Evolutionary conservation across 1,284 basidiomycete genomes (phyloP), one percentile per base, ranked within the genome.

Genomic region (Heterobasidion annosum): DNA sequence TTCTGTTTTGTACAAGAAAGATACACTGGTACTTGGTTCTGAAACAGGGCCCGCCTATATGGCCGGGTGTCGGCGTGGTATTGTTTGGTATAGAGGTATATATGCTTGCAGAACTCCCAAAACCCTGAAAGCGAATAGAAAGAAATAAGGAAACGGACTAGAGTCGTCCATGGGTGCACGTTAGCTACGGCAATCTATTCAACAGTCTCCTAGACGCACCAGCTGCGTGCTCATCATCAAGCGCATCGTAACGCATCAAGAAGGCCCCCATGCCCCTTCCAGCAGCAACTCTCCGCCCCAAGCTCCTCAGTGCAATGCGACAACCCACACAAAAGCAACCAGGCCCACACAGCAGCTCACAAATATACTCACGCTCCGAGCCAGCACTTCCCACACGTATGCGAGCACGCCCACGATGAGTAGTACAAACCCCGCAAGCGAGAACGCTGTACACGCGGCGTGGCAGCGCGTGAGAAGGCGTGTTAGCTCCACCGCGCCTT

Each of bases 301-400:
- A 3, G 40, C 16, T 12, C 16, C 15, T 59, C 54, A 62, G 18
- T 16, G 43, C 43, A 63, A 40, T 37, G 62, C 62, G 6, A 51
- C 58, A 43, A 64, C 56, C 7, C 66, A 57, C 8, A 65, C 64
- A 34, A 63, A 44, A 37, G 63, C 49, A 54, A 65, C 68, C 18
- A 59, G 54, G 7, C 58, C 66, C 51, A 72, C 59, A 52, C 65
- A 69, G 8, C 58, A 60, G 34, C 66, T 68, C 19, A 64, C 64
- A 50, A 70, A 68, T 40, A 72, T 65, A 45, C 68, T 60, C 16
- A 70, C 58, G 45, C 60, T 61, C 15, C 51, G 46, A 9, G 67
- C 66, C 13, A 71, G 62, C 40, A 57, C 56, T 16, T 65, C 61
- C 72, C 71, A 73, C 18, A 65, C 60, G 54, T 63, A 72, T 40